Conservation (phyloP, 2,329 filamentous ascomycete species). For the Fusarium mangiferae region DNA sequence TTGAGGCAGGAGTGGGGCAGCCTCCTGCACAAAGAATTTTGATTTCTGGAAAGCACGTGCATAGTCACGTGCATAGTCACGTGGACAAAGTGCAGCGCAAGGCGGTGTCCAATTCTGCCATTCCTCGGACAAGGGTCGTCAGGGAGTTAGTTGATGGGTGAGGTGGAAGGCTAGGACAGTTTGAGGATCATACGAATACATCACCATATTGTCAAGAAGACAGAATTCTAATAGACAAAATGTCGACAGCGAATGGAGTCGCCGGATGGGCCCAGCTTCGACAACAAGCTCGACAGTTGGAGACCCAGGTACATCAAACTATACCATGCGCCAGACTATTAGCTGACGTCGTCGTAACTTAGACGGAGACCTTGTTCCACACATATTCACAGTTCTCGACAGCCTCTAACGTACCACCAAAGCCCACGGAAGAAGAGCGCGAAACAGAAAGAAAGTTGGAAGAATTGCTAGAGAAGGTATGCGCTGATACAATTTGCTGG, state of each 20-base stretch:
- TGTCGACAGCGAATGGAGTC: slow-evolving; percentile 63
- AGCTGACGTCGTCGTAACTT: slow-evolving; percentile 36
- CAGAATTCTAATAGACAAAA: slow-evolving; percentile 45
- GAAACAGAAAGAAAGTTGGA: slow-evolving; percentile 83
- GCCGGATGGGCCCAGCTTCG: slow-evolving; percentile 92
- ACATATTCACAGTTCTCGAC: slow-evolving; percentile 92
- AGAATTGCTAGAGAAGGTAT: slow-evolving; percentile 84
- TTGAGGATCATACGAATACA: slow-evolving; percentile 22
- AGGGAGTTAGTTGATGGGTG: slow-evolving; percentile 39
- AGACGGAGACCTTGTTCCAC: slow-evolving; percentile 88
- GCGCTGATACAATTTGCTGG: background rate
- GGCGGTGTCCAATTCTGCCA: slow-evolving; percentile 47
- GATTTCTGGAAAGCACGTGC: slow-evolving; percentile 48
- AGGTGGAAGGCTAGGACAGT: slow-evolving; percentile 16
- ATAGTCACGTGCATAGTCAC: slow-evolving; percentile 9
- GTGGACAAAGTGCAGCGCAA: background rate
- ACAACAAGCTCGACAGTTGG: slow-evolving; percentile 87
- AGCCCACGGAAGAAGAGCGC: slow-evolving; percentile 86
- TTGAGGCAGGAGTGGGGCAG: slow-evolving; percentile 43
- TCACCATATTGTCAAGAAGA: slow-evolving; percentile 19
- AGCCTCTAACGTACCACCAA: slow-evolving; percentile 79
- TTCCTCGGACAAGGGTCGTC: slow-evolving; percentile 39
- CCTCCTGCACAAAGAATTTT: slow-evolving; percentile 36
- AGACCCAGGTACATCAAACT: slow-evolving; percentile 77
- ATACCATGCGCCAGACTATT: slow-evolving; percentile 27